Base-by-base conservation (phyloP, 768 basidiomycete species). In the Trametopsis cervina region DNA sequence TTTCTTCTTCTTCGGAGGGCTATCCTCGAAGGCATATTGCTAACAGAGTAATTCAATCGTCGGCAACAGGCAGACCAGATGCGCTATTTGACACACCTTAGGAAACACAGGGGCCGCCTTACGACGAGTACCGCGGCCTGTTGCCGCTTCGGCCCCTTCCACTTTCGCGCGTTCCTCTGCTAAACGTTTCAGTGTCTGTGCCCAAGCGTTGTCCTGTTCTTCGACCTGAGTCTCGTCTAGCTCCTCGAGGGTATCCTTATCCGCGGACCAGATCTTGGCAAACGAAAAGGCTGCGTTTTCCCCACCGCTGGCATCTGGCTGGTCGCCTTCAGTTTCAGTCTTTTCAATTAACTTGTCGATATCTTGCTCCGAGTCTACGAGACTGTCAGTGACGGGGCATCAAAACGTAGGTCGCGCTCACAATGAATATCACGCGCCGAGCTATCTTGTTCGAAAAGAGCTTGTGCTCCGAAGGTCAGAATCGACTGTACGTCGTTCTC, bases 191-290 rank as follows among this genome's bases (percentile, higher is more conserved):
- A 93, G 65, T 9, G 88, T 79, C 45, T 78, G 75, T 10, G 83
- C 76, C 92, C 90, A 94, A n/a, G 89, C 89, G 62, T 90, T 84
- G 24, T 69, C 73, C 46, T 81, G 73, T 40, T 79, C 81, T 0
- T 50, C 46, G 13, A 61, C 53, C 4, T 67, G 69, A 2, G 61
- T 61, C 40, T 85, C 85, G 26, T 67, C 72, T 18, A 89, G 60
- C 13, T 88, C 85, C 60, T 85, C 85, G 41, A 89, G 64, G 2
- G 69, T 58, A 46, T 84, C 84, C 59, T 85, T 84, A 51, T 85
- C 81, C 20, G 85, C 81, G 1, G 85, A 79, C 94, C 94, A 97
- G 37, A 97, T 76, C 63, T 94, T 93, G 10, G 94, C 92, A 58
- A 94, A 95, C 4, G 78, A 78, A 62, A 97, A 96, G 7, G 78